Percentiles rank a stretch among this genome's conserved stretches.
phyloP scores from a whole-genome alignment of 805 yeast species.

The Kuraishia cidri region DNA sequence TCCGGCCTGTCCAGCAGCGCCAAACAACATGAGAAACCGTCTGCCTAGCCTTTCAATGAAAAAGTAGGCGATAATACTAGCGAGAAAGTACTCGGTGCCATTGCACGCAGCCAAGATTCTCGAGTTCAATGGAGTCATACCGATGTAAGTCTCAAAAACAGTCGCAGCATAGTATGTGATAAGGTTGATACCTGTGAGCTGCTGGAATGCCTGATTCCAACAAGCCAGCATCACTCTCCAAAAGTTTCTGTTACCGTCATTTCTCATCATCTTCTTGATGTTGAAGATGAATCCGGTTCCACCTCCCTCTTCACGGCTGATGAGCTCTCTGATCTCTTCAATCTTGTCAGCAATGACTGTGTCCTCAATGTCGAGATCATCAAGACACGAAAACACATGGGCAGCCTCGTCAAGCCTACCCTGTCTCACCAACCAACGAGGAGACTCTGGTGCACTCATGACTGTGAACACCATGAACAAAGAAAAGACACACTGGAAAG shows the following conservation, averaged over 20 bases:
- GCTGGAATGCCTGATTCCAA: slow-evolving; percentile 7
- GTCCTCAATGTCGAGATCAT: neutral
- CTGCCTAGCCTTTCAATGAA: slow-evolving; percentile 37
- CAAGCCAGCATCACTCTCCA: neutral
- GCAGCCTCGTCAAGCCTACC: slow-evolving; percentile 29
- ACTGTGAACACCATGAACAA: slow-evolving; percentile 13
- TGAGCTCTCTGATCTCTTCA: neutral
- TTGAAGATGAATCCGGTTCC: neutral
- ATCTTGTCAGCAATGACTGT: neutral
- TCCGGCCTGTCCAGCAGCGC: slow-evolving; percentile 27
- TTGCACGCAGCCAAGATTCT: slow-evolving; percentile 28
- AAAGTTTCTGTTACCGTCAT: no score
- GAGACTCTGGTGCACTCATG: slow-evolving; percentile 35
- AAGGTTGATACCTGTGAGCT: slow-evolving; percentile 40
- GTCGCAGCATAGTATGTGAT: slow-evolving; percentile 44
- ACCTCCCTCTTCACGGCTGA: neutral
- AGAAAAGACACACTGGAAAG: slow-evolving; percentile 32
- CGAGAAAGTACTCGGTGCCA: slow-evolving; percentile 9
- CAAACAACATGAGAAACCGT: slow-evolving; percentile 23
- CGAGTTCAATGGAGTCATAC: slow-evolving; percentile 24
- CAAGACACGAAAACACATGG: neutral
- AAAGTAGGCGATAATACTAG: slow-evolving; percentile 25
- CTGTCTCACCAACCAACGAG: slow-evolving; percentile 44
- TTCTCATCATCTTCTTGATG: neutral
- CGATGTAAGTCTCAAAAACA: slow-evolving; percentile 33